Base-by-base conservation (phyloP, 805 yeast species). In the Metschnikowia chrysomelidarum region DNA sequence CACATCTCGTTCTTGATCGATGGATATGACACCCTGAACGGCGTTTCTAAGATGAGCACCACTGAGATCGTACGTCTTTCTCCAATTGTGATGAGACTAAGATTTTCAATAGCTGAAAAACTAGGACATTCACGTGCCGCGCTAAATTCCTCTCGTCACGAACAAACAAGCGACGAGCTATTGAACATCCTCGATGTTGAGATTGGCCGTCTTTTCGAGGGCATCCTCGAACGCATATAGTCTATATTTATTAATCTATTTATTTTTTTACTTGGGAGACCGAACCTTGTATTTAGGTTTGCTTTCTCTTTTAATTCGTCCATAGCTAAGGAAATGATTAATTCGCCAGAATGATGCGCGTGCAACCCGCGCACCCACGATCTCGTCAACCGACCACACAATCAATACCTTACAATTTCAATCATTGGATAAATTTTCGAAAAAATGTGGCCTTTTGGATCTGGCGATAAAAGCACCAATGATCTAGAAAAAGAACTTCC, bases 41-140 rank as follows among this genome's bases (percentile, higher is more conserved):
- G 28, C 2, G 9, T 19, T 14, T 19, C 24, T 16, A 56, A 53
- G 25, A 54, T 76, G 55, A 66, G 62, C 19, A 57, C 55, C 6
- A 79, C 85, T 0, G 82, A 77, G 34, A 50, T 56, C 3, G 74
- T 77, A 4, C 59, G 85, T 36, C 60, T 78, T 14, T 57, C 62
- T 19, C 73, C 78, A 1, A 73, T 78, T 12, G 75, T 76, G 0
- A 75, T 73, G 44, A 59, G 82, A 18, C 57, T 80, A 17, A 59
- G 84, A 28, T 47, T 71, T 4, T 61, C 55, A 13, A 50, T 76
- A 4, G 54, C 62, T 3, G 35, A 54, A 2, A 55, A 54, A 30
- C 25, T 63, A 9, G 62, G 58, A 3, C 47, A 41, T 12, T 29
- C 41, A 6, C 27, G 47, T 4, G 34, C 33, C n/a, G 21, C 15